These are phyloP conservation scores for Cucumis cinereus DNA, from an alignment of 306 rosid genomes.

Conservation along the genomic window DNA sequence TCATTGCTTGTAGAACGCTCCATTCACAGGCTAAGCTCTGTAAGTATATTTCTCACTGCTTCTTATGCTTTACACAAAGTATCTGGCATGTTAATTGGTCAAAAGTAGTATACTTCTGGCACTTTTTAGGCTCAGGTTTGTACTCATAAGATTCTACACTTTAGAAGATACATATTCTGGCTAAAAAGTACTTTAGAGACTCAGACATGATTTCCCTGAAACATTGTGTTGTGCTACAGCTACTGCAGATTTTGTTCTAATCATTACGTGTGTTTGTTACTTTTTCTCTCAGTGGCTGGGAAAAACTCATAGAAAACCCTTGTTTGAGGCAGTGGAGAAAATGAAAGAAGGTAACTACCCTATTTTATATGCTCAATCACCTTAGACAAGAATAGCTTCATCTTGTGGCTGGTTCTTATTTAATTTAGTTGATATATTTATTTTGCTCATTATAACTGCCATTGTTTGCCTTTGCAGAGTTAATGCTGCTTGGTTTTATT, in stretches of 20 bases:
- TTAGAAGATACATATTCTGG: not conserved
- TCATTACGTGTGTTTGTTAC: constrained; percentile 1
- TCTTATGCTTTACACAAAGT: not conserved
- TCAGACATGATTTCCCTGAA: not conserved
- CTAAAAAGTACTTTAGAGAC: not conserved
- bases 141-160: not conserved
- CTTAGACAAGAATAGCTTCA: not conserved
- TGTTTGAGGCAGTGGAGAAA: constrained; percentile 91
- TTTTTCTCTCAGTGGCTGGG: constrained; percentile 57
- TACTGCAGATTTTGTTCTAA: not conserved
- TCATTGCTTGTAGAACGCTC: constrained; percentile 90
- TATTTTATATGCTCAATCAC: not conserved
- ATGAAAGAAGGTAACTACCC: constrained; percentile 80
- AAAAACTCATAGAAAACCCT: constrained; percentile 82
- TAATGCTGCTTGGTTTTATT: constrained; percentile 97
- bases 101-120: not conserved
- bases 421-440: not conserved
- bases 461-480: constrained; percentile 40
- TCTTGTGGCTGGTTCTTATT: not conserved
- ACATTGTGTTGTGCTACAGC: not conserved
- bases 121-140: not conserved
- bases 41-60: constrained; percentile 16
- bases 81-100: not conserved
- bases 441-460: not conserved
- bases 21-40: constrained; percentile 56